Evolutionary conservation across 2,329 filamentous ascomycete species (phyloP).

Genomic region (Alternaria brassicicola): DNA sequence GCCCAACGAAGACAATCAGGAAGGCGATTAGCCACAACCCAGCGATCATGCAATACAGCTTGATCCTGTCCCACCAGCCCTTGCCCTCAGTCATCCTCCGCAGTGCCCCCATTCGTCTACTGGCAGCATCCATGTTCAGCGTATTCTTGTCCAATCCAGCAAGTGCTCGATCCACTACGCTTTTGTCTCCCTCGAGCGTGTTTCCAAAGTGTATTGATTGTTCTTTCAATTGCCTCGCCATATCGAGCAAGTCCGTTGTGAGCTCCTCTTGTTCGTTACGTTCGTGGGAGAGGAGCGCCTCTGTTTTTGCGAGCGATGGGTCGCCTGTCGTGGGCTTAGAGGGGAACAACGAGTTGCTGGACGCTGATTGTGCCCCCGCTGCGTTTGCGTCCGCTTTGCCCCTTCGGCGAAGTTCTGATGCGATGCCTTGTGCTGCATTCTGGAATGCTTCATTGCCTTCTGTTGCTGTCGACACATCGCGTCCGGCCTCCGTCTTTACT

Average conservation of each 20-base stretch:
- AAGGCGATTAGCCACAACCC: conserved; percentile 79
- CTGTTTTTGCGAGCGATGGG: conserved; percentile 50
- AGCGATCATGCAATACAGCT: conserved; percentile 84
- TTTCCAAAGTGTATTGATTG: conserved; percentile 74
- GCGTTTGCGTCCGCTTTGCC: conserved; percentile 29
- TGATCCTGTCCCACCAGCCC: conserved; percentile 83
- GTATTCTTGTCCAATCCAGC: conserved; percentile 79
- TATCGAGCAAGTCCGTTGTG: conserved; percentile 78
- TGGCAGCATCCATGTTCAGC: conserved; percentile 75
- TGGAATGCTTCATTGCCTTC: conserved; percentile 43
- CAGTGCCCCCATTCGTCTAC: conserved; percentile 76
- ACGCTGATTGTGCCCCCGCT: conserved; percentile 31
- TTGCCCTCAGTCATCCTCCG: conserved; percentile 83
- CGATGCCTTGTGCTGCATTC: conserved; percentile 42
- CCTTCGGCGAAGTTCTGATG: conserved; percentile 44
- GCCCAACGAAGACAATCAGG: conserved; percentile 81
- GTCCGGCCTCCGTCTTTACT: conserved; percentile 37
- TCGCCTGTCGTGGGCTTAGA: conserved; percentile 37
- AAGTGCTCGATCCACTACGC: conserved; percentile 72
- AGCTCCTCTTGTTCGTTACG: conserved; percentile 82
- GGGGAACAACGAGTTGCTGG: conserved; percentile 51
- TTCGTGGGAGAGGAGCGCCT: conserved; percentile 77
- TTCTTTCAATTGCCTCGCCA: conserved; percentile 78
- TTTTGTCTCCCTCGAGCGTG: conserved; percentile 75
- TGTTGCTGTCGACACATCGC: conserved; percentile 38